Percentiles rank a stretch among this genome's conserved stretches.
Evolutionary conservation across 345 rosid species (phyloP).

Genomic region (Conringia planisiliqua): DNA sequence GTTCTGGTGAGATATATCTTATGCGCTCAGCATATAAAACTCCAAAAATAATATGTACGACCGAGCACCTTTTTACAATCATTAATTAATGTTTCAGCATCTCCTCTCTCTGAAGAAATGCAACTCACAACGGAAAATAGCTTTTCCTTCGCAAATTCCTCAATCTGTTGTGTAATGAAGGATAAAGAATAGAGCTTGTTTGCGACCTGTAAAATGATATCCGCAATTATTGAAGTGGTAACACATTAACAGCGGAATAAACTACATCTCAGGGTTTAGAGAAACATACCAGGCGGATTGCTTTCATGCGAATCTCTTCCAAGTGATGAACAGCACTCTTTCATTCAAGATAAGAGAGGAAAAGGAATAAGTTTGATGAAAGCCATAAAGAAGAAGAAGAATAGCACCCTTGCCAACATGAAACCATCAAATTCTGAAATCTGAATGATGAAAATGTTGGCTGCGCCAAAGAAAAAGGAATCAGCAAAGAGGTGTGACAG

Average conservation of each 20-base stretch:
- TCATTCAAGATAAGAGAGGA: constrained; percentile 24
- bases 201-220: constrained; percentile 64
- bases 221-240: constrained; percentile 2
- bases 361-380: constrained; percentile 6
- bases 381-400: constrained; percentile 1
- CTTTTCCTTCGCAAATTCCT: constrained; percentile 73
- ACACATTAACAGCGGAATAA: neutral
- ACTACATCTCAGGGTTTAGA: constrained; percentile 10
- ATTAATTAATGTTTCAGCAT: constrained; percentile 41
- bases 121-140: constrained; percentile 51
- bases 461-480: constrained; percentile 5
- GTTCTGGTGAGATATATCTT: constrained; percentile 2
- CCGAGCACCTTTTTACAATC: constrained; percentile 57
- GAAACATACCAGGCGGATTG: constrained; percentile 80
- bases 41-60: neutral
- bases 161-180: constrained; percentile 74
- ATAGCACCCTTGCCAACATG: neutral
- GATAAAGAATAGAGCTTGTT: constrained; percentile 85
- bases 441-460: constrained; percentile 1
- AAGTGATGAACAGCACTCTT: constrained; percentile 89
- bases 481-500: constrained; percentile 6
- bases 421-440: neutral
- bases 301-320: constrained; percentile 99
- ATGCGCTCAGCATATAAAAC: constrained; percentile 6
- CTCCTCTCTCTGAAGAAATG: constrained; percentile 40